Evolutionary conservation across 2,329 filamentous ascomycete species (phyloP).

Genomic region (Pseudogymnoascus sp.): DNA sequence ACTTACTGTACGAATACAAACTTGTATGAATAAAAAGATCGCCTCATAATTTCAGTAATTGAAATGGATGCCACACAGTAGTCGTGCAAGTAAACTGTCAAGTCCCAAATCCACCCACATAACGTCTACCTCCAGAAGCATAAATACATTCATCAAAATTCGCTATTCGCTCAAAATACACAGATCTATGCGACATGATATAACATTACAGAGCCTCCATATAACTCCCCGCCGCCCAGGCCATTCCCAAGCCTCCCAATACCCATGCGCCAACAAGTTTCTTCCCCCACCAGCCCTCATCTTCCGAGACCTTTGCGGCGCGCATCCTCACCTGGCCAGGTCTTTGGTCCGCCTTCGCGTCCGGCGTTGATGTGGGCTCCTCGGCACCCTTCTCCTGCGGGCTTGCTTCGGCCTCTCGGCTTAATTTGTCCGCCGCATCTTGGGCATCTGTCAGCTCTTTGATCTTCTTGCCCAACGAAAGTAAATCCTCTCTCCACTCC

Average conservation of each 20-base stretch:
- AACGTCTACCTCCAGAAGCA: background rate
- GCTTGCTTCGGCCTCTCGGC: slow-evolving; percentile 18
- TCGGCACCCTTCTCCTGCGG: slow-evolving; percentile 13
- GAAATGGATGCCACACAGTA: too few species aligned
- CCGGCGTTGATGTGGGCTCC: slow-evolving; percentile 17
- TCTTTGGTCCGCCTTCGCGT: slow-evolving; percentile 22
- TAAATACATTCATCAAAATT: background rate
- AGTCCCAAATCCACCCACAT: too few species aligned
- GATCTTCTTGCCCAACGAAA: slow-evolving; percentile 65
- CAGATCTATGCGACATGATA: background rate
- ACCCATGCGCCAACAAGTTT: slow-evolving; percentile 55
- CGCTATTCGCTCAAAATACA: slow-evolving; percentile 4
- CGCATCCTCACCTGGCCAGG: slow-evolving; percentile 31
- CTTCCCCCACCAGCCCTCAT: slow-evolving; percentile 61
- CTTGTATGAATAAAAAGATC: background rate
- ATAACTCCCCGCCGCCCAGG: slow-evolving; percentile 50
- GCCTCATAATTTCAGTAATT: too few species aligned
- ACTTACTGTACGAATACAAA: background rate
- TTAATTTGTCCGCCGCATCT: slow-evolving; percentile 38
- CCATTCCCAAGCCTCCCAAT: slow-evolving; percentile 51
- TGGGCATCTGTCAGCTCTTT: slow-evolving; percentile 39
- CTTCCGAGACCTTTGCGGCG: slow-evolving; percentile 53
- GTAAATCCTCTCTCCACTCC: slow-evolving; percentile 63
- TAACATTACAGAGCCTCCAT: slow-evolving; percentile 5
- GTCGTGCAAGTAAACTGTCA: too few species aligned